Base-by-base conservation (phyloP, 306 rosid genomes). In the Cajanus cajan region DNA sequence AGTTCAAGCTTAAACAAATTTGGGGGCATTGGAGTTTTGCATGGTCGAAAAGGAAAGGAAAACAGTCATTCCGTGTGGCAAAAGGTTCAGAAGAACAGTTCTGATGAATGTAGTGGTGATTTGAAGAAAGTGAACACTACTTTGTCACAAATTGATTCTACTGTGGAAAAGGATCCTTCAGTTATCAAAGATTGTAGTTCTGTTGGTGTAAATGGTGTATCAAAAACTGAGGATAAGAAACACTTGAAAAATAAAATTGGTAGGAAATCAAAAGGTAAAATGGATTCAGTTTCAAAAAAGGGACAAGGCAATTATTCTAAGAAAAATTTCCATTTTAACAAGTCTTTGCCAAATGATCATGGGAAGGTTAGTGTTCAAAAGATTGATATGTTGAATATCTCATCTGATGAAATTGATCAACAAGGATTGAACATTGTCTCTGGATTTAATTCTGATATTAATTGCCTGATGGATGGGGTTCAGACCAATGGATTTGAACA, bases 31-130 rank as follows among this genome's bases (percentile, higher is more conserved):
- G 90, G 85, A 44, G 62, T 73, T 80, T 69, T 57, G 50, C 87
- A 85, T 57, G 81, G 83, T 75, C 89, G 86, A 78, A 31, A 82
- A 2, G 89, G 92, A 79, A 93, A 90, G 86, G 97, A 83, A 87
- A 90, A 80, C 73, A 83, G 77, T 63, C 92, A 85, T 80, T 83
- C 98, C 15, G 84, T 93, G 34, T 93, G 98, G 98, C 89, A 93
- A 80, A 93, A 87, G 86, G 98, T 93, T 80, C 91, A 91, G 87
- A 91, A 77, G 84, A 83, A 85, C 31, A 73, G 62, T 22, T 68
- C 82, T 59, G 76, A 77, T 59, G 91, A 78, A 48, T 70, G 87
- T 78, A 36, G 21, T 55, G 81, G 75, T 45, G 89, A 86, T 74
- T 45, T 82, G 74, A 89, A 88, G 83, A 89, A 86, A 69, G 86